Conservation (phyloP, 2,329 filamentous ascomycete species). For the Onygenales sp. region DNA sequence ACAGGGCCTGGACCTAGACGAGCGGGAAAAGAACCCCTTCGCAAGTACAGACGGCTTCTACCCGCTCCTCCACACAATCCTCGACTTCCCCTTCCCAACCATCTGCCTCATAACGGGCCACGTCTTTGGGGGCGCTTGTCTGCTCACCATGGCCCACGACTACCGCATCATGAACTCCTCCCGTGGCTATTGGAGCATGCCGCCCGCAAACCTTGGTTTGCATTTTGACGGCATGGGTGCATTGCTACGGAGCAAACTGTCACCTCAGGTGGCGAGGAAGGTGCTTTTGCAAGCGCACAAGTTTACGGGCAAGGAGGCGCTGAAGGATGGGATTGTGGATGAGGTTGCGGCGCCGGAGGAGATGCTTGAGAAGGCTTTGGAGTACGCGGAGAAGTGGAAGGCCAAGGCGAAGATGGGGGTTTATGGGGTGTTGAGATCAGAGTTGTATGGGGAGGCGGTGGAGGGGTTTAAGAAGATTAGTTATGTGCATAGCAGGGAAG, state of each 20-base stretch:
- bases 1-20: slow-evolving; percentile 37
- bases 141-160: slow-evolving; percentile 38
- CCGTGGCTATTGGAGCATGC: slow-evolving; percentile 41
- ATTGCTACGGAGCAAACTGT: slow-evolving; percentile 43
- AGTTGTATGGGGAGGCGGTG: slow-evolving; percentile 45
- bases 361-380: slow-evolving; percentile 40
- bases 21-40: slow-evolving; percentile 39
- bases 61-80: slow-evolving; percentile 42
- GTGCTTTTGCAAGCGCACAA: slow-evolving; percentile 47
- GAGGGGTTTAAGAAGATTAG: slow-evolving; percentile 42
- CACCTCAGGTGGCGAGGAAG: slow-evolving; percentile 41
- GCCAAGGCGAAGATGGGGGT: slow-evolving; percentile 30
- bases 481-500: slow-evolving; percentile 42
- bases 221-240: slow-evolving; percentile 47
- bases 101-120: slow-evolving; percentile 41
- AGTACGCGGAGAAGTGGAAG: slow-evolving; percentile 32
- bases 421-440: slow-evolving; percentile 41
- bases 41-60: slow-evolving; percentile 51
- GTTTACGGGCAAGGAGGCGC: slow-evolving; percentile 44
- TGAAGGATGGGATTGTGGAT: slow-evolving; percentile 46
- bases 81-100: slow-evolving; percentile 42
- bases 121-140: slow-evolving; percentile 40
- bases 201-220: slow-evolving; percentile 45
- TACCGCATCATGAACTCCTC: slow-evolving; percentile 39
- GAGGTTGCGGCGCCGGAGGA: slow-evolving; percentile 38